Conservation (phyloP, 345 rosid species). For the Eutrema heterophyllum region DNA sequence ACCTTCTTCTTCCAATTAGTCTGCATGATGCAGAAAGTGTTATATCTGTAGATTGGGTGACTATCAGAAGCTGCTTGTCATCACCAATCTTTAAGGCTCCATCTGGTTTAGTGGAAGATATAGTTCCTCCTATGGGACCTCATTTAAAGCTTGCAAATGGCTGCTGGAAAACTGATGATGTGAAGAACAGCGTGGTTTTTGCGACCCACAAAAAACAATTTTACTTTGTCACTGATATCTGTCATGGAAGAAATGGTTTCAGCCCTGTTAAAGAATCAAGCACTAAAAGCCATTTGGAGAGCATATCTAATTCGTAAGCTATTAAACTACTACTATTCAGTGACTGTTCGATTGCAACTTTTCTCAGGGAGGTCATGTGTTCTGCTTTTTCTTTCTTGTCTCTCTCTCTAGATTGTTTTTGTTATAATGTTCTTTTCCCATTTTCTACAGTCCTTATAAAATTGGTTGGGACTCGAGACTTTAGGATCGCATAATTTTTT, state of each 20-base stretch:
- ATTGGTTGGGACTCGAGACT: background rate
- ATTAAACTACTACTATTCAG: slow-evolving; percentile 20
- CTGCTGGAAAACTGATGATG: slow-evolving; percentile 41
- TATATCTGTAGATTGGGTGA: slow-evolving; percentile 58
- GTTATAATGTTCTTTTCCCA: background rate
- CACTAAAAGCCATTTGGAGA: slow-evolving; percentile 42
- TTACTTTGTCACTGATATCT: slow-evolving; percentile 51
- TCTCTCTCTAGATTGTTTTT: background rate
- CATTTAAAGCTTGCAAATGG: slow-evolving; percentile 66
- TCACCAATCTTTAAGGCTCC: slow-evolving; percentile 69
- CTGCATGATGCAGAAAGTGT: slow-evolving; percentile 25
- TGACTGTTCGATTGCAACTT: slow-evolving; percentile 4
- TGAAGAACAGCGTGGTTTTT: slow-evolving; percentile 73
- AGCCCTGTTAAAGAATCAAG: slow-evolving; percentile 42
- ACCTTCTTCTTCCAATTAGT: slow-evolving; percentile 75
- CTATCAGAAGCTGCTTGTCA: slow-evolving; percentile 59
- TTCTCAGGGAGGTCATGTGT: slow-evolving; percentile 7
- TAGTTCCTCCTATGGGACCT: slow-evolving; percentile 24
- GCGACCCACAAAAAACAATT: slow-evolving; percentile 49
- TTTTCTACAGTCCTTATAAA: background rate
- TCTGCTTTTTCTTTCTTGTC: background rate
- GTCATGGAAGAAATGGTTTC: slow-evolving; percentile 43
- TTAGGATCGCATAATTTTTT: background rate
- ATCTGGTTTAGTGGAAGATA: slow-evolving; percentile 23
- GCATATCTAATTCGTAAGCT: slow-evolving; percentile 47